Percentiles rank a stretch among this genome's conserved stretches.
Evolutionary conservation across 768 basidiomycete species (phyloP).

Genomic region (Boletus patriciae): DNA sequence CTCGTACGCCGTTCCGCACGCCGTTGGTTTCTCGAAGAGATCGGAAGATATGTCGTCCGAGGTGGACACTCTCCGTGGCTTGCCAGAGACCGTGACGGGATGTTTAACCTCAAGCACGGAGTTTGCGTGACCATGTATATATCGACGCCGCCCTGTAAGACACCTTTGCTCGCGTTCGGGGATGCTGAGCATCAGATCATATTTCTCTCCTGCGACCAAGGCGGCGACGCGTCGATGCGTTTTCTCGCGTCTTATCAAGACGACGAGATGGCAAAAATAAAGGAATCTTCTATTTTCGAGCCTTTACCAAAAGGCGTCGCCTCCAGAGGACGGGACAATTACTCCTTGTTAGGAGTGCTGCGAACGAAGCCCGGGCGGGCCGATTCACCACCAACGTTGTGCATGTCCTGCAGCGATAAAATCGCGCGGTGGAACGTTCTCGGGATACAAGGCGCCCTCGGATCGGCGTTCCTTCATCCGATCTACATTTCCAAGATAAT

Average conservation of each 20-base stretch:
- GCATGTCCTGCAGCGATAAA: constrained; percentile 95
- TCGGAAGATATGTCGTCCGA: constrained; percentile 27
- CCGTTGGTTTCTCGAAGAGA: constrained; percentile 80
- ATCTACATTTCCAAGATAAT: constrained; percentile 66
- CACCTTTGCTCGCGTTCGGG: constrained; percentile 48
- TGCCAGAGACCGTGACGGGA: constrained; percentile 34
- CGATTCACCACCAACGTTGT: constrained; percentile 78
- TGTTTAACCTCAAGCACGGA: constrained; percentile 45
- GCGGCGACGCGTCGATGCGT: constrained; percentile 87
- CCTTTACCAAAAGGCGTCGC: constrained; percentile 39
- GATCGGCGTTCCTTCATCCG: constrained; percentile 52
- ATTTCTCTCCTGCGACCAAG: constrained; percentile 40
- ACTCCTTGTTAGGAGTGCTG: constrained; percentile 68
- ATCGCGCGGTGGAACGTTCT: constrained; percentile 83
- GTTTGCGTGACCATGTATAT: constrained; percentile 70
- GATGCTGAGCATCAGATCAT: constrained; percentile 6
- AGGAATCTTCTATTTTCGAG: constrained; percentile 45
- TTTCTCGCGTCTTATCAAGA: constrained; percentile 77
- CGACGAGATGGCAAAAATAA: constrained; percentile 66
- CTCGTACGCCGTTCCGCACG: constrained; percentile 79
- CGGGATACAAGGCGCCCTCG: constrained; percentile 84
- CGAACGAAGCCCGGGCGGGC: constrained; percentile 95
- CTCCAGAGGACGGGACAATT: constrained; percentile 80
- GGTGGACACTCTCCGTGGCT: constrained; percentile 52
- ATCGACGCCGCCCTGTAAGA: constrained; percentile 63